Evolutionary conservation across 768 basidiomycete species (phyloP).

Genomic region (Kwoniella botswanensis): DNA sequence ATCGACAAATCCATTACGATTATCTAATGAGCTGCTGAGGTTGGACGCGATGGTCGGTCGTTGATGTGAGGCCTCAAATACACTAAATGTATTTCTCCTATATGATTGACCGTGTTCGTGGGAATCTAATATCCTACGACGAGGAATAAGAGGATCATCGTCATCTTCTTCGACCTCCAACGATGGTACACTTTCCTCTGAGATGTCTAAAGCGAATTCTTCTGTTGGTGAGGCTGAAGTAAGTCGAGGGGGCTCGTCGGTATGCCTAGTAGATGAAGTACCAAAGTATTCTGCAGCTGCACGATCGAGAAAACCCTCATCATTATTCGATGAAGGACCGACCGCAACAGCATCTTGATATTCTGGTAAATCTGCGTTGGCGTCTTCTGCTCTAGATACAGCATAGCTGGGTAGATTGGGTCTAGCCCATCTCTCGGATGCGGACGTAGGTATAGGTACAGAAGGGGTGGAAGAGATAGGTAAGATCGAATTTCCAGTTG

Average conservation of each 20-base stretch:
- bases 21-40: constrained; percentile 6
- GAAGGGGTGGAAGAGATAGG: constrained; percentile 6
- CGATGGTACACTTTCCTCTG: background rate
- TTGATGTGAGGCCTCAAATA: background rate
- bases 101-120: constrained; percentile 2
- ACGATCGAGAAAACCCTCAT: background rate
- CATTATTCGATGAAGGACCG: constrained; percentile 1
- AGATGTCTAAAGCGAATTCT: background rate
- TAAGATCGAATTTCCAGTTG: background rate
- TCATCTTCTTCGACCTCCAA: constrained; percentile 34
- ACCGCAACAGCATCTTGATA: constrained; percentile 14
- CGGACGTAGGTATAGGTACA: constrained; percentile 12
- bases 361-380: background rate
- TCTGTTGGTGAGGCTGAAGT: constrained; percentile 1
- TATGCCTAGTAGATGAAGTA: background rate
- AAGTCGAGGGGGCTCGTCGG: background rate
- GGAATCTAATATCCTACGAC: constrained; percentile 17
- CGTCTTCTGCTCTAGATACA: constrained; percentile 3
- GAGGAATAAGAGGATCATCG: constrained; percentile 45
- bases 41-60: background rate
- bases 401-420: constrained; percentile 19
- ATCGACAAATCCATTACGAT: constrained; percentile 22
- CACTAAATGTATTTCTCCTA: constrained; percentile 20
- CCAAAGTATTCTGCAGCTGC: constrained; percentile 22
- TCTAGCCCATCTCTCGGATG: constrained; percentile 12